Percentiles rank a stretch among this genome's conserved stretches.
Conservation (phyloP, 768 basidiomycete genomes). For the Termitomyces heimii region DNA sequence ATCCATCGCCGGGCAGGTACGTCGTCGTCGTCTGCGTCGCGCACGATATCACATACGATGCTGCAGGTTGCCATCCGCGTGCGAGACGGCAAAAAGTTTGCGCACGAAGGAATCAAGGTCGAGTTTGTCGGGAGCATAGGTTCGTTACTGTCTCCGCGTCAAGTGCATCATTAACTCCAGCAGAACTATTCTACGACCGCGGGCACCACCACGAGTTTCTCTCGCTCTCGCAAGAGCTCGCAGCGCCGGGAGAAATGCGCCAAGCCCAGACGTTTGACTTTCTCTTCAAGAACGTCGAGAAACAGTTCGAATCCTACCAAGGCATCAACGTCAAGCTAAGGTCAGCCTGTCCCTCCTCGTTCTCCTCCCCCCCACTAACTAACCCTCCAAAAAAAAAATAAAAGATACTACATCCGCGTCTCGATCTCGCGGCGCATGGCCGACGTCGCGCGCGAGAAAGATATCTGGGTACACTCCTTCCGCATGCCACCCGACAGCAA, state of each 20-base stretch:
- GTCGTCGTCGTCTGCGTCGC: background rate
- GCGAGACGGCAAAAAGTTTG: slow-evolving; percentile 90
- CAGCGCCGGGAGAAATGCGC: slow-evolving; percentile 94
- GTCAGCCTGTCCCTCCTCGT: slow-evolving; percentile 37
- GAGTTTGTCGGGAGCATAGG: slow-evolving; percentile 97
- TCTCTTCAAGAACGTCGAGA: slow-evolving; percentile 98
- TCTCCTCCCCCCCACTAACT: background rate
- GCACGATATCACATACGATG: background rate
- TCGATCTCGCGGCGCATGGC: slow-evolving; percentile 89
- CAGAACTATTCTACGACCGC: slow-evolving; percentile 92
- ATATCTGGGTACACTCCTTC: slow-evolving; percentile 97
- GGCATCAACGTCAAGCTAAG: slow-evolving; percentile 98
- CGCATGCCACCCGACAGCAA: slow-evolving; percentile 98
- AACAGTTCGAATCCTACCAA: slow-evolving; percentile 96
- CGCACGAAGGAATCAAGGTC: slow-evolving; percentile 96
- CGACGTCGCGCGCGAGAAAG: slow-evolving; percentile 88
- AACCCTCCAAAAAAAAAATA: slow-evolving; percentile 50
- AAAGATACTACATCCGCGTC: slow-evolving; percentile 88
- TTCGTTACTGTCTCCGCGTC: slow-evolving; percentile 25
- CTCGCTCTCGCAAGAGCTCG: slow-evolving; percentile 91
- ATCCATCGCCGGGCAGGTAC: slow-evolving; percentile 80
- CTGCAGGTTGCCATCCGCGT: slow-evolving; percentile 77
- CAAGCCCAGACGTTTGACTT: slow-evolving; percentile 96
- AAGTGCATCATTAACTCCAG: background rate
- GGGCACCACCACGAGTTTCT: slow-evolving; percentile 98